Base-by-base conservation (phyloP, 371 early-diverging fungal genomes). In the Mucor piriformis region DNA sequence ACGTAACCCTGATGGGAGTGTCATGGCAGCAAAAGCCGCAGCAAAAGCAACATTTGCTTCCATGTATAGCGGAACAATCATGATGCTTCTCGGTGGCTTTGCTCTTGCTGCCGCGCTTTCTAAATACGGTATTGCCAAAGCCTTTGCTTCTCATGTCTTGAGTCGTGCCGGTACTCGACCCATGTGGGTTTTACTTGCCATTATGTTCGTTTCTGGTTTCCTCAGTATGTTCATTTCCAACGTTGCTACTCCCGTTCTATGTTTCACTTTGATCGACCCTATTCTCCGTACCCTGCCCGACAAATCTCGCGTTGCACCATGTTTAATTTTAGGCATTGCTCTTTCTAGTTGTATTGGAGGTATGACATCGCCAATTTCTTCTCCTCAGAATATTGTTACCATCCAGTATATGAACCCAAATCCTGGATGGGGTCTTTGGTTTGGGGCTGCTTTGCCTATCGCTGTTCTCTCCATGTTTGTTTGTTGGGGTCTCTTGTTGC, bases 321-420 rank as follows among this genome's bases (percentile, higher is more conserved):
- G 92, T 52, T 79, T 98, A 27, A 84, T 98, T 25, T 76, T 98
- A 4, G 98, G 97, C 13, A 95, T 97, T 59, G 98, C 98, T 2
- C 74, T 98, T 48, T 95, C 96, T 7, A 88, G 95, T 33, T 95
- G 97, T 57, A 87, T 97, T 27, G 98, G 97, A 46, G 97, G 97
- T 33, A 96, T 97, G 97, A 93, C 94, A 0, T 91, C 94, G n/a
- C 98, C 98, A 4, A 97, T 97, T 69, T 83, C 93, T 10, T 94
- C 94, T 3, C 98, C 98, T 21, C 97, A 98, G 66, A 97, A 97
- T 78, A 88, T 89, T 53, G 85, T 97, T 40, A 88, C 96, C 5
- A 75, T 98, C 48, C 81, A 84, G 69, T 87, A 86, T 61, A 94
- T 97, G 92, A 62, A 81, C 23, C 96, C 95, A 7, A 69, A 85